phyloP scores from a whole-genome alignment of 768 basidiomycete species.

The Lyophyllum shimeji region DNA sequence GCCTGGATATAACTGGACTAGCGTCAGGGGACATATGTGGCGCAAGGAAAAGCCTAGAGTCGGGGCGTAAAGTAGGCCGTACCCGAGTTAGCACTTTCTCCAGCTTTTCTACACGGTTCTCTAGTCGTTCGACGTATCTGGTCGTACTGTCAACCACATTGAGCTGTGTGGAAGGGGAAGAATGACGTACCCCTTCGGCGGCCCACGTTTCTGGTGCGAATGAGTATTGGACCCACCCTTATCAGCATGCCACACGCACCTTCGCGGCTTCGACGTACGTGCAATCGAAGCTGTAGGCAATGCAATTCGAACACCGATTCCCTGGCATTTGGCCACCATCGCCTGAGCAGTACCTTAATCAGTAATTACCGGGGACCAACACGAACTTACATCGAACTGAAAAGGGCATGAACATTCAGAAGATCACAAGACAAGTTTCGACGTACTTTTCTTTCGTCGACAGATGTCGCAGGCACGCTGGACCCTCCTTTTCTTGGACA shows the following conservation, averaged over 20 bases:
- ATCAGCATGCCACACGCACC: too few relatives aligned
- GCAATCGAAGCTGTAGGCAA: conserved; percentile 60
- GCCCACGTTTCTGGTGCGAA: conserved; percentile 52
- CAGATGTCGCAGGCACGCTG: conserved; percentile 84
- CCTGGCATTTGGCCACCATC: conserved; percentile 69
- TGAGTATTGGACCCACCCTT: too few relatives aligned
- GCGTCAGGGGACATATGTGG: background rate
- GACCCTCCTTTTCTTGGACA: conserved; percentile 52
- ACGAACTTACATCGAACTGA: conserved; percentile 56
- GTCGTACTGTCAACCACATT: background rate
- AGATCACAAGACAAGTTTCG: background rate
- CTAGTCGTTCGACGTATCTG: conserved; percentile 59
- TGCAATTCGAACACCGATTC: conserved; percentile 67
- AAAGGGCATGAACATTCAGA: background rate
- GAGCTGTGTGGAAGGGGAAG: background rate
- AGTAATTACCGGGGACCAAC: too few relatives aligned
- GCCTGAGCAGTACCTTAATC: conserved; percentile 41
- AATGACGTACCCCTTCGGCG: conserved; percentile 52
- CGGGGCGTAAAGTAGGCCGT: too few relatives aligned
- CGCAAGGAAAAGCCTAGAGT: background rate
- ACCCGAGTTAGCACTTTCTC: conserved; percentile 50
- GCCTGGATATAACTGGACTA: conserved; percentile 59
- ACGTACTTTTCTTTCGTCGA: conserved; percentile 78
- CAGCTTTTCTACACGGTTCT: conserved; percentile 58
- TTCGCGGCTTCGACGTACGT: conserved; percentile 69